These are phyloP conservation scores for Lactifluus echinatus DNA, from an alignment of 768 basidiomycete genomes.

Conservation along the genomic window DNA sequence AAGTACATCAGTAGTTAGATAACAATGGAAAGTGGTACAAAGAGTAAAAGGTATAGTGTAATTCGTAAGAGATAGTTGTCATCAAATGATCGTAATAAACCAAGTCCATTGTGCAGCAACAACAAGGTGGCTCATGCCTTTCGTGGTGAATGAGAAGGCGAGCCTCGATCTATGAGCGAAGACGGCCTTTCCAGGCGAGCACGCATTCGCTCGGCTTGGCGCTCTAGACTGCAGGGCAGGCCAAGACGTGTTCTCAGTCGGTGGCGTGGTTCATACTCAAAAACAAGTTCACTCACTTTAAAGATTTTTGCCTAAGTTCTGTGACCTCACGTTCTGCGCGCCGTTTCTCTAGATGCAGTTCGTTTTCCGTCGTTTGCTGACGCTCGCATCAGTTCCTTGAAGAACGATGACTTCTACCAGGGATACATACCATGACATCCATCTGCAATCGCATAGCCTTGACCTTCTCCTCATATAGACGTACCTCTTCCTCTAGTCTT, in stretches of 20 bases:
- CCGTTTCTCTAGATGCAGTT: constrained; percentile 63
- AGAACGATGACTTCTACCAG: background rate
- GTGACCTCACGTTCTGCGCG: constrained; percentile 68
- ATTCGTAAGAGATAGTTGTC: constrained; percentile 5
- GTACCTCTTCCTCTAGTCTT: constrained; percentile 60
- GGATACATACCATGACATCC: constrained; percentile 48
- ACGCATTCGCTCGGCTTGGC: constrained; percentile 62
- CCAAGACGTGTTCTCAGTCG: background rate
- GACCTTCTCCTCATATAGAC: constrained; percentile 50
- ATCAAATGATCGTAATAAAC: background rate
- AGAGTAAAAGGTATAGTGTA: constrained; percentile 1
- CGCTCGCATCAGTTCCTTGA: constrained; percentile 4
- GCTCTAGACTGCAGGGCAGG: constrained; percentile 33
- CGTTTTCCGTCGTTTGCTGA: constrained; percentile 63
- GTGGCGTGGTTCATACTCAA: background rate
- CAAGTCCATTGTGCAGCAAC: background rate
- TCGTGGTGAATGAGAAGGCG: constrained; percentile 31
- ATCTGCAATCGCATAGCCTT: constrained; percentile 47
- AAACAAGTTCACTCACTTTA: constrained; percentile 41
- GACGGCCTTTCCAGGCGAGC: constrained; percentile 54
- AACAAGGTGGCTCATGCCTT: constrained; percentile 20
- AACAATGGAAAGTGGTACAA: background rate
- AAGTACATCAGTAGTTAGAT: constrained; percentile 1
- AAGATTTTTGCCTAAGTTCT: constrained; percentile 61
- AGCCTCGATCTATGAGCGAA: constrained; percentile 25